These are phyloP conservation scores for Penicillium sp. DNA, from an alignment of 2,329 filamentous ascomycete genomes.

Conservation along the genomic window DNA sequence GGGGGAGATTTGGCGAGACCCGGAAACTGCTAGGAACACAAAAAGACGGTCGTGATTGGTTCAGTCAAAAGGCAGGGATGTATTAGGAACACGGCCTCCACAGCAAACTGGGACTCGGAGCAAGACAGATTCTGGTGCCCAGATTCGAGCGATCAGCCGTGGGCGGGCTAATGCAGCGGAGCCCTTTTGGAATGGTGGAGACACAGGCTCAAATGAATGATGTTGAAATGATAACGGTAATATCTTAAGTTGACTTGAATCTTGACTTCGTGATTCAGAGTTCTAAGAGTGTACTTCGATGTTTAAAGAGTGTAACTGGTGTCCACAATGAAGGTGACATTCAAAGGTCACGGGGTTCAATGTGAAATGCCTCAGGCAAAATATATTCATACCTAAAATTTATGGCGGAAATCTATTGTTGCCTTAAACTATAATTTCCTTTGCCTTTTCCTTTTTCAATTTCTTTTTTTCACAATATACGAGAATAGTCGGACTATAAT, in stretches of 20 bases:
- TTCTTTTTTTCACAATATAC: not conserved
- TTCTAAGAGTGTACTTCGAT: not conserved
- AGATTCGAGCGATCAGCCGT: constrained; percentile 30
- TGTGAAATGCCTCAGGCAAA: not conserved
- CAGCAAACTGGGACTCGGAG: constrained; percentile 15
- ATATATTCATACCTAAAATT: not conserved
- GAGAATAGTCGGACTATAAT: too few species aligned
- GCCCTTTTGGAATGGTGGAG: constrained; percentile 24
- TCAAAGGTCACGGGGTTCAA: not conserved
- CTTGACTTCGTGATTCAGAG: not conserved
- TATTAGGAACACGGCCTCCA: constrained; percentile 16
- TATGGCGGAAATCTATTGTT: not conserved
- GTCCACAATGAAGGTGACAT: constrained; percentile 2
- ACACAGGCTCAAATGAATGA: constrained; percentile 16
- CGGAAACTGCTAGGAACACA: constrained; percentile 5
- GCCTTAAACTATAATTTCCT: too few species aligned
- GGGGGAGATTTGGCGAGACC: not conserved
- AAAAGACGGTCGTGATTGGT: constrained; percentile 19
- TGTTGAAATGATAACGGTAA: not conserved
- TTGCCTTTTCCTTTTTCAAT: too few species aligned
- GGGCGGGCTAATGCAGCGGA: constrained; percentile 31
- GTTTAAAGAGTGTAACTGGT: not conserved
- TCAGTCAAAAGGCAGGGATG: constrained; percentile 14
- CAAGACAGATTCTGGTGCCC: constrained; percentile 24
- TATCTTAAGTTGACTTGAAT: not conserved